Conservation (phyloP, 768 basidiomycete genomes). For the Harrya chromipes region DNA sequence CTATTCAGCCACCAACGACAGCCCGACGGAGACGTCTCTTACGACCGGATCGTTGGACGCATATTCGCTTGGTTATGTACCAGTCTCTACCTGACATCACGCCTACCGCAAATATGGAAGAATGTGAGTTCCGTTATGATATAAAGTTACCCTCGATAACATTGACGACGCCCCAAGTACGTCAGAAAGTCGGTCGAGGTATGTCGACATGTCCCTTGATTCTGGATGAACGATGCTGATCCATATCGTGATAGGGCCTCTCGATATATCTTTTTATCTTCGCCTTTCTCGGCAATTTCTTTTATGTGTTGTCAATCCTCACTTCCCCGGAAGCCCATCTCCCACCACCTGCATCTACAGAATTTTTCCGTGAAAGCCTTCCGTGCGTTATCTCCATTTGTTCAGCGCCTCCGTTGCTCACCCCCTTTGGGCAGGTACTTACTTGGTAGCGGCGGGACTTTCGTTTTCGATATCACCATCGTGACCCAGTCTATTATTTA, state of each 20-base stretch:
- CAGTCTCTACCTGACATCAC: slow-evolving; percentile 86
- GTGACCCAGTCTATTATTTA: slow-evolving; percentile 84
- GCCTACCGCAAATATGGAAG: slow-evolving; percentile 98
- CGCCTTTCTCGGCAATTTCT: slow-evolving; percentile 90
- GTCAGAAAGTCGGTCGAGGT: slow-evolving; percentile 89
- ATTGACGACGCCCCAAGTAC: slow-evolving; percentile 46
- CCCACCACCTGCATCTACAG: slow-evolving; percentile 56
- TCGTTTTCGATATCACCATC: slow-evolving; percentile 91
- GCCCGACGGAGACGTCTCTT: slow-evolving; percentile 24
- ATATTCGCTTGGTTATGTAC: slow-evolving; percentile 95
- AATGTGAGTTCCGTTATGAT: slow-evolving; percentile 61
- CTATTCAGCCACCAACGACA: slow-evolving; percentile 5
- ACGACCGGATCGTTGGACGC: slow-evolving; percentile 76
- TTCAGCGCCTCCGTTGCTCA: neutral
- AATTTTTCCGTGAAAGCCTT: slow-evolving; percentile 76
- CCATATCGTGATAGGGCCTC: slow-evolving; percentile 58
- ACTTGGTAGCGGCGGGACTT: slow-evolving; percentile 88
- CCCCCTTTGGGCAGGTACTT: slow-evolving; percentile 56
- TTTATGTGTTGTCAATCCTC: slow-evolving; percentile 91
- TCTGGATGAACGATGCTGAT: slow-evolving; percentile 8
- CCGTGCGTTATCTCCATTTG: slow-evolving; percentile 54
- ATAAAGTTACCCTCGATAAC: neutral
- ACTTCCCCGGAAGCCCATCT: slow-evolving; percentile 61
- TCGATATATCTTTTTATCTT: slow-evolving; percentile 92
- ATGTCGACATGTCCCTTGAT: slow-evolving; percentile 1